phyloP scores from a whole-genome alignment of 140 eudicot genomes.

The Bidens hawaiensis region DNA sequence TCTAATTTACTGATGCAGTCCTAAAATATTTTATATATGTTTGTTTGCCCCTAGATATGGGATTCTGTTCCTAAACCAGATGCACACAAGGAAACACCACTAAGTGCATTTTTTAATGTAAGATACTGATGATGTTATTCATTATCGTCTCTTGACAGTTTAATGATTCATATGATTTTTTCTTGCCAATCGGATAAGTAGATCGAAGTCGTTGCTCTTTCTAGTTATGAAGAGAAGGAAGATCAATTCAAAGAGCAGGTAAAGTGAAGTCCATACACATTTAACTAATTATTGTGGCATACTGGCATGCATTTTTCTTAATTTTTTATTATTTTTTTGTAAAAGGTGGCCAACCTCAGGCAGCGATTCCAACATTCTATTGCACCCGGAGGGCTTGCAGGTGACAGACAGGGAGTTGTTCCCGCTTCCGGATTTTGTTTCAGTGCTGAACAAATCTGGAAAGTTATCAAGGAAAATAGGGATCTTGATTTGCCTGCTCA shows the following conservation, averaged over 20 bases:
- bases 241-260: constrained; percentile 93
- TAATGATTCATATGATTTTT: constrained; percentile 7
- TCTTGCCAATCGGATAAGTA: constrained; percentile 20
- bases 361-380: not conserved
- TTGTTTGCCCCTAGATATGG: constrained; percentile 56
- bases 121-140: constrained; percentile 17
- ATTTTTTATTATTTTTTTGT: too few species aligned
- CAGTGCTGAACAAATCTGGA: constrained; percentile 42
- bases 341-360: not conserved
- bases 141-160: not conserved
- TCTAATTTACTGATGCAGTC: not conserved
- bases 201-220: constrained; percentile 89
- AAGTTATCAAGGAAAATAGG: constrained; percentile 65
- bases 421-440: constrained; percentile 60
- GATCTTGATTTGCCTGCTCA: constrained; percentile 84
- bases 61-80: constrained; percentile 89
- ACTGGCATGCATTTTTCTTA: too few species aligned
- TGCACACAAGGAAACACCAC: constrained; percentile 75
- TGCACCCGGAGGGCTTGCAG: not conserved
- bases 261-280: not conserved
- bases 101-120: constrained; percentile 86
- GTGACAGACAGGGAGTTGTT: constrained; percentile 22
- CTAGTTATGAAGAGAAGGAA: constrained; percentile 94
- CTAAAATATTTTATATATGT: not conserved
- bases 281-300: not conserved